phyloP scores from a whole-genome alignment of 1,284 basidiomycete genomes.

The Ceratobasidium sp. region DNA sequence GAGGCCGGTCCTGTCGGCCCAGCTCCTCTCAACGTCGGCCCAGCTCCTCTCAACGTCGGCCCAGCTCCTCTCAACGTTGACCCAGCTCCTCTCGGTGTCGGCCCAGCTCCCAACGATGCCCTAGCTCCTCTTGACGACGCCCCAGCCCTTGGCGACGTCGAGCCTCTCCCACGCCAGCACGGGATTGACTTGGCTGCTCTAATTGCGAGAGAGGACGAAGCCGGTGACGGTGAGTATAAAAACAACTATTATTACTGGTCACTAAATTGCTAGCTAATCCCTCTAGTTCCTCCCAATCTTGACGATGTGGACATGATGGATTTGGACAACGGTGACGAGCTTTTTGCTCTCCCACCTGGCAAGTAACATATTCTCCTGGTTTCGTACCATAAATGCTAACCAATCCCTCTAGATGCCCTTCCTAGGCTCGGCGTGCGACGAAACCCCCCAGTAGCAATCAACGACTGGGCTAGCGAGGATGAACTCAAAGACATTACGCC shows the following conservation, averaged over 20 bases:
- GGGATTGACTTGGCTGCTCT: neutral
- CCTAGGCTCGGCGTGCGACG: no score
- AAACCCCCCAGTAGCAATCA: neutral
- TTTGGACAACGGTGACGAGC: neutral
- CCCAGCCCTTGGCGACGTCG: neutral
- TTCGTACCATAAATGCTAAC: neutral
- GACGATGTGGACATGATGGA: neutral
- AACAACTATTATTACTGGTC: neutral
- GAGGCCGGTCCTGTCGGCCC: no score
- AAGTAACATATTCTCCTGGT: neutral
- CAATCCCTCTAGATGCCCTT: neutral
- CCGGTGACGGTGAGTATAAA: neutral
- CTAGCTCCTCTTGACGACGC: neutral
- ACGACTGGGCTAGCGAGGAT: slow-evolving; percentile 9
- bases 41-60: neutral
- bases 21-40: neutral
- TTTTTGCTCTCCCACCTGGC: slow-evolving; percentile 9
- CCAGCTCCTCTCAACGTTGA: neutral
- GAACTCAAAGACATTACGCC: neutral
- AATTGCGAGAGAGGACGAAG: neutral
- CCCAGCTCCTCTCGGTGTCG: neutral
- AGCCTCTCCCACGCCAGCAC: neutral
- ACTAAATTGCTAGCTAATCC: neutral
- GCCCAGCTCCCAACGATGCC: neutral
- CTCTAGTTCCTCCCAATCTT: neutral